These are phyloP conservation scores for Didymella pinodella DNA, from an alignment of 2,329 filamentous ascomycete genomes.

Conservation along the genomic window DNA sequence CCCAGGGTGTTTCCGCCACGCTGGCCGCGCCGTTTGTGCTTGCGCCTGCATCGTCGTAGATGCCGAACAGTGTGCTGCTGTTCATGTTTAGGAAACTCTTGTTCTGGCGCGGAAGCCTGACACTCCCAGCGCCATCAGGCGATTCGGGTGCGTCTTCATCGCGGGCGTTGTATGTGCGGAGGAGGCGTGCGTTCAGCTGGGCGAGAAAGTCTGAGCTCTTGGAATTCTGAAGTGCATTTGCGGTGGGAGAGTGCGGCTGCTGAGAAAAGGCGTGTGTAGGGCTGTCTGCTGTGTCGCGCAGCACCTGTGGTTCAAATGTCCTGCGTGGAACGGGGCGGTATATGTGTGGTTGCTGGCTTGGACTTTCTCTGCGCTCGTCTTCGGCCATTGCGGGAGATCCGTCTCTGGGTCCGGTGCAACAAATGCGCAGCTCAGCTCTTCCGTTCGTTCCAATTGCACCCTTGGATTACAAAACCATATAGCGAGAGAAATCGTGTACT, in stretches of 20 bases:
- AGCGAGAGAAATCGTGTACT: slow-evolving; percentile 3
- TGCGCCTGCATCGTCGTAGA: slow-evolving; percentile 68
- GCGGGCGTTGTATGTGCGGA: slow-evolving; percentile 40
- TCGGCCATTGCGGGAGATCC: slow-evolving; percentile 36
- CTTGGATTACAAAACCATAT: slow-evolving; percentile 15
- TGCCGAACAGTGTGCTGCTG: slow-evolving; percentile 87
- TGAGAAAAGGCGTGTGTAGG: slow-evolving; percentile 34
- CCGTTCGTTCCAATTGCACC: not conserved
- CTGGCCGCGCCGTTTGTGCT: slow-evolving; percentile 50
- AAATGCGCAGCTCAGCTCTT: slow-evolving; percentile 1
- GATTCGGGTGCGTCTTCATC: slow-evolving; percentile 33
- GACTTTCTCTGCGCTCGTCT: slow-evolving; percentile 22
- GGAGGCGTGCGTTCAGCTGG: slow-evolving; percentile 48
- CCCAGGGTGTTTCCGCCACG: slow-evolving; percentile 76
- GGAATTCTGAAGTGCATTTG: slow-evolving; percentile 29
- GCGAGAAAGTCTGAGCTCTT: slow-evolving; percentile 45
- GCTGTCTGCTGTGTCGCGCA: slow-evolving; percentile 38
- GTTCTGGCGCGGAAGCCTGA: slow-evolving; percentile 62
- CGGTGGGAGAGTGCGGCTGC: slow-evolving; percentile 19
- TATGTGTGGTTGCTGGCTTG: slow-evolving; percentile 37
- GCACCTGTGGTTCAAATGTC: slow-evolving; percentile 35
- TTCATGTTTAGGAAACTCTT: slow-evolving; percentile 87
- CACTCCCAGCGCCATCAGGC: slow-evolving; percentile 15
- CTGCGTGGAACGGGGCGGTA: slow-evolving; percentile 51
- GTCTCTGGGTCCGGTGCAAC: slow-evolving; percentile 5